These are phyloP conservation scores for Voacanga thouarsii DNA, from an alignment of 257 asterid species.

Conservation along the genomic window DNA sequence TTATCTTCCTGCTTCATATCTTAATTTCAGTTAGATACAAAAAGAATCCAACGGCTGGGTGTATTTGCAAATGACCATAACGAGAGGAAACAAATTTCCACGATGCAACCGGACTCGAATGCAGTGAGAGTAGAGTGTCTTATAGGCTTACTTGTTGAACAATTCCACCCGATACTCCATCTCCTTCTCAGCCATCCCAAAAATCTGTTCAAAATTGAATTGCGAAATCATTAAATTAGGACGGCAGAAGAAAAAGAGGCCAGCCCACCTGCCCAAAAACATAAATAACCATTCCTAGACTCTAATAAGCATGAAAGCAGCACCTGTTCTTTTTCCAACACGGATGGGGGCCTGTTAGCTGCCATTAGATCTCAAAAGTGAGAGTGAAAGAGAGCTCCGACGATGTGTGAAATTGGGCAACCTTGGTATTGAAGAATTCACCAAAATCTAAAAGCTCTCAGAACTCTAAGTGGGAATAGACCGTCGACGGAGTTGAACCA, in stretches of 20 bases:
- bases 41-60: not conserved
- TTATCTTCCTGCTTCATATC: not conserved
- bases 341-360: conserved; percentile 35
- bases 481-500: not conserved
- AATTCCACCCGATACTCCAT: conserved; percentile 78
- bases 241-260: not conserved
- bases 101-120: too few species aligned
- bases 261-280: not conserved
- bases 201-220: conserved; percentile 40
- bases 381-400: not conserved
- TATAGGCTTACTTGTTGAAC: conserved; percentile 58
- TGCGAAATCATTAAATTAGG: not conserved
- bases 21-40: not conserved
- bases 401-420: not conserved
- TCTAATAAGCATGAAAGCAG: not conserved
- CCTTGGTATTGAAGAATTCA: not conserved
- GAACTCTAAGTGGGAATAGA: not conserved
- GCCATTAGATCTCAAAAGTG: conserved; percentile 45
- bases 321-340: conserved; percentile 61
- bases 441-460: not conserved
- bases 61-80: not conserved
- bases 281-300: not conserved
- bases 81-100: not conserved
- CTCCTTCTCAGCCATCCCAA: conserved; percentile 71
- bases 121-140: not conserved